Base-by-base conservation (phyloP, 805 yeast species). In the Ogataea zsoltii region DNA sequence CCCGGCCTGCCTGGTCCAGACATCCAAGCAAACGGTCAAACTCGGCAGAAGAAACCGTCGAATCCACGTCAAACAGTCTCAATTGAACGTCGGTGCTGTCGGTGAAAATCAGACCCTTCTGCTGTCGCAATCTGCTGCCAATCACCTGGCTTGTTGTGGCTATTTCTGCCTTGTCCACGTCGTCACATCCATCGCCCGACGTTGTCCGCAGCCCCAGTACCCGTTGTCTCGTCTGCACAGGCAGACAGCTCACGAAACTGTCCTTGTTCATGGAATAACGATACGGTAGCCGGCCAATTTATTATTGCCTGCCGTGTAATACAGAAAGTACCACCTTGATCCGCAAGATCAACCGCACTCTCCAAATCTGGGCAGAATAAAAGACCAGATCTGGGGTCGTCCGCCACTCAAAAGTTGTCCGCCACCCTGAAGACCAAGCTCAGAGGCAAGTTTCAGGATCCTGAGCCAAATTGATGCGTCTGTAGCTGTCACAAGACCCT, bases 1-100 rank as follows among this genome's bases (percentile, higher is more conserved):
- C 45, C 41, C 51, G 50, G 23, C 44, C 45, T n/a, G 45, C 37
- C n/a, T 47, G 41, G 26, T 53, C 51, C 21, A 61, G 47, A 28
- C 43, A 44, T 2, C 38, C 12, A 10, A 47, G 29, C 13, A 61
- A 23, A 23, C 44, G 36, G 37, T 58, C 58, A 21, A 61, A 60
- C 46, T 61, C 65, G 1, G 10, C 7, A 1, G 59, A 52, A 13
- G 53, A 53, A 11, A 61, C 19, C 2, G 61, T 51, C 18, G 62
- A 58, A 30, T 60, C 65, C 6, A 60, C 65, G 41, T 61, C 66
- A 38, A 60, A 60, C 14, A 59, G 42, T 38, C 53, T 59, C 26
- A 61, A 44, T 38, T 61, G 63, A 16, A 58, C 55, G n/a, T 55
- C 60, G 32, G 49, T 48, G 25, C 46, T 49, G 39, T 61, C 60